phyloP scores from a whole-genome alignment of 2,329 filamentous ascomycete species.

The Tolypocladium endophyticum region DNA sequence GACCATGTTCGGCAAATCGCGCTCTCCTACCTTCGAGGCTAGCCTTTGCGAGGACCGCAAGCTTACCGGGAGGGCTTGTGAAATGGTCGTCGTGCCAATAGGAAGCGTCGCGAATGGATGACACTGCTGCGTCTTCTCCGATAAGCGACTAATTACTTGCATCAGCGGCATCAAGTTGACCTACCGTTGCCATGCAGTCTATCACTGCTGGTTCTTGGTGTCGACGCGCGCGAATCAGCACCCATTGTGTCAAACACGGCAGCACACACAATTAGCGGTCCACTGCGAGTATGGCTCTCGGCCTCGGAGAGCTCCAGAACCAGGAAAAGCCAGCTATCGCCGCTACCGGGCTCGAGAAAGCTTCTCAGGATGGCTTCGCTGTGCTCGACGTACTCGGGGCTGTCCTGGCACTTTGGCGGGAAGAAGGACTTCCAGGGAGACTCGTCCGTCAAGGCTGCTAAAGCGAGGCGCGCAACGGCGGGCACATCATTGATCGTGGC shows the following conservation, averaged over 20 bases:
- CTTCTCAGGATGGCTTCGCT: neutral
- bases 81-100: neutral
- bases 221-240: neutral
- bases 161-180: neutral
- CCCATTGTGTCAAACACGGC: constrained; percentile 7
- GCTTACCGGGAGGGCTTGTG: neutral
- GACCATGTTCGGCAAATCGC: constrained; percentile 1
- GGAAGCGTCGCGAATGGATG: neutral
- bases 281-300: neutral
- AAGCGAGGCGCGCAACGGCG: constrained; percentile 6
- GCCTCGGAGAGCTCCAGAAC: constrained; percentile 5
- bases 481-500: constrained; percentile 8
- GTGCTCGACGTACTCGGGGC: neutral
- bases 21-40: neutral
- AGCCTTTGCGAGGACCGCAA: neutral
- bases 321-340: constrained; percentile 1
- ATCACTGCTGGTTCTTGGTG: neutral
- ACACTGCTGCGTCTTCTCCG: neutral
- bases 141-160: neutral
- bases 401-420: neutral
- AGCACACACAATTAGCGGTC: constrained; percentile 4
- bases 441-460: constrained; percentile 7
- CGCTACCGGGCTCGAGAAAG: constrained; percentile 1
- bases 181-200: neutral
- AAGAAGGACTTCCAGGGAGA: constrained; percentile 6